Percentiles rank a stretch among this genome's conserved stretches.
phyloP scores from a whole-genome alignment of 805 yeast species.

The Debaryomyces hansenii region DNA sequence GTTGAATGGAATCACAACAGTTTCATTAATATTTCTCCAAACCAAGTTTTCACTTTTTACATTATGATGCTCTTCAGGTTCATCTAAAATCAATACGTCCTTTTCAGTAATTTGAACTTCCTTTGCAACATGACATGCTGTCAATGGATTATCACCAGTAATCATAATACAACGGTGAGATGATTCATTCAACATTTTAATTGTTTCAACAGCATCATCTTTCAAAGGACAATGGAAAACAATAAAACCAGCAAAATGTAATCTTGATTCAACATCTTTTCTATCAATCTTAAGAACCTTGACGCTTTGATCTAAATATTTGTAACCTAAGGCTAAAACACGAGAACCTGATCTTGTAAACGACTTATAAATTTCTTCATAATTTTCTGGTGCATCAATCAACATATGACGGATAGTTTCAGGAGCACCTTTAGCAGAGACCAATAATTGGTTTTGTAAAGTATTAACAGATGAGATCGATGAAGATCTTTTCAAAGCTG shows the following conservation, averaged over 20 bases:
- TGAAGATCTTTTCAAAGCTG: constrained; percentile 94
- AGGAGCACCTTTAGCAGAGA: constrained; percentile 97
- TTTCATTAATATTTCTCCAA: constrained; percentile 85
- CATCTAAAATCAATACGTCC: constrained; percentile 82
- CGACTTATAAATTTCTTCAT: constrained; percentile 82
- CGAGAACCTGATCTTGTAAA: constrained; percentile 96
- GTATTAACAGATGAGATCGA: constrained; percentile 64
- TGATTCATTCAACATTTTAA: constrained; percentile 90
- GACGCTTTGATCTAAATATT: constrained; percentile 55
- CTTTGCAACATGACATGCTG: constrained; percentile 96
- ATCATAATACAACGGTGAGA: constrained; percentile 96
- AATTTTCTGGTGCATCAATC: constrained; percentile 65
- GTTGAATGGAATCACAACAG: constrained; percentile 65
- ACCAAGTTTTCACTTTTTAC: constrained; percentile 55
- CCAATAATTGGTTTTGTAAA: constrained; percentile 51
- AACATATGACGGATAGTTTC: constrained; percentile 88
- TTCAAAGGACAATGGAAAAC: constrained; percentile 98
- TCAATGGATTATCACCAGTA: constrained; percentile 97
- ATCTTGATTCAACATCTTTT: constrained; percentile 70
- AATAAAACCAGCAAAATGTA: constrained; percentile 86
- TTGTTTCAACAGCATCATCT: constrained; percentile 85
- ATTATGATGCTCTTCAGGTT: constrained; percentile 69
- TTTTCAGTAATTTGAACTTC: constrained; percentile 87
- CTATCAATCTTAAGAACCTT: constrained; percentile 60
- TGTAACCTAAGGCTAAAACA: constrained; percentile 88